Evolutionary conservation across 2,329 filamentous ascomycete genomes (phyloP), one percentile per base, ranked within the genome.

Genomic region (Claviceps africana): DNA sequence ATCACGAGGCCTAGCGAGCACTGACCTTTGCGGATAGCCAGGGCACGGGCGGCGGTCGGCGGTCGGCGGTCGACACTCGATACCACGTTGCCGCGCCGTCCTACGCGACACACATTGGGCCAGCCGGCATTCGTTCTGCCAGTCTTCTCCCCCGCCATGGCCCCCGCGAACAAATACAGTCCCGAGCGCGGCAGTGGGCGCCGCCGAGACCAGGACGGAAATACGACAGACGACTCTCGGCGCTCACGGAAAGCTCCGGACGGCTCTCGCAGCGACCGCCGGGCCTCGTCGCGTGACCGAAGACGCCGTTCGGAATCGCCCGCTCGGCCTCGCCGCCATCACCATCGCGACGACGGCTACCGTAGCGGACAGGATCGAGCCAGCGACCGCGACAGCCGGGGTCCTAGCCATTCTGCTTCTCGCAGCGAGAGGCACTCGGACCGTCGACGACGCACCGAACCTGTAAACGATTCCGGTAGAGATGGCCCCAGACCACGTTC

Each of bases 281-380:
- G 56, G 10, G 56, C 59, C 35, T 37, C 35, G 53, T 63, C 61
- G 44, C 62, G 61, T 56, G 62, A 66, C 22, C 59, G 62, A 48
- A 59, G 63, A 48, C 59, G 63, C 51, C 61, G 66, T 9, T 67
- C 67, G 33, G 64, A 65, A 28, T 55, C 57, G 10, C 57, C 60
- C 3, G 48, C 46, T 43, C 54, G 56, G 46, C 50, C 47, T 47
- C 53, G 51, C 45, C 56, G 53, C 10, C 54, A 52, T 28, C 54
- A 55, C 25, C 53, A 60, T 56, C 53, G 48, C 60, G 60, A 53
- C 57, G 54, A 49, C 51, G 33, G 39, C 51, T 59, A 60, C 49
- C 63, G 66, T 42, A 56, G 58, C 25, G 56, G 59, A 30, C 11
- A 53, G 9, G 47, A 51, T 13, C 25, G 50, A 11, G 53, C 55